These are phyloP conservation scores for Cryptosporidium baileyi DNA, from an alignment of 169 alveolate species.

Conservation along the genomic window DNA sequence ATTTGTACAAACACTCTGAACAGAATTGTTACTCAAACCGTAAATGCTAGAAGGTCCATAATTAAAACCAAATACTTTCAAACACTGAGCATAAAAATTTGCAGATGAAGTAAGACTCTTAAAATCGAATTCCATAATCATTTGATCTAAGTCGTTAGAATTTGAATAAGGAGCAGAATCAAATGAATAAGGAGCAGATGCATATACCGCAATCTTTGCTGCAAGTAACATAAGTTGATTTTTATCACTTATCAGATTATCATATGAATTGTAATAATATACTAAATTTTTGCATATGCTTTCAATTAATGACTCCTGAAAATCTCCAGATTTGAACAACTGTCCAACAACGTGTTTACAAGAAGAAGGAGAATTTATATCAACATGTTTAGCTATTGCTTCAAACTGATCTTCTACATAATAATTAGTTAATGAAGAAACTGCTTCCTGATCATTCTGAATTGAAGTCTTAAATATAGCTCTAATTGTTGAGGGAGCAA, in stretches of 20 bases:
- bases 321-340: constrained; percentile 63
- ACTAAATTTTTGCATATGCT: constrained; percentile 11
- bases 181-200: constrained; percentile 39
- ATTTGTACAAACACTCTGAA: constrained; percentile 48
- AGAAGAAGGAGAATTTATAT: neutral
- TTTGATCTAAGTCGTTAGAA: constrained; percentile 51
- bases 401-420: constrained; percentile 55
- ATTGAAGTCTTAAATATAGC: constrained; percentile 49
- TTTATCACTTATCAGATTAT: neutral
- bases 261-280: neutral
- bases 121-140: constrained; percentile 35
- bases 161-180: constrained; percentile 55
- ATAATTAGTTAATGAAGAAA: constrained; percentile 21
- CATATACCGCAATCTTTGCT: constrained; percentile 45
- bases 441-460: constrained; percentile 51
- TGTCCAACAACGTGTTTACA: constrained; percentile 39
- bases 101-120: constrained; percentile 24
- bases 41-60: constrained; percentile 64
- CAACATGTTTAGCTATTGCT: constrained; percentile 15
- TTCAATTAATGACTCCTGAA: constrained; percentile 8
- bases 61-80: neutral
- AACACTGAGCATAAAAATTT: constrained; percentile 40
- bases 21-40: constrained; percentile 43
- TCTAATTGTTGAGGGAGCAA: constrained; percentile 54
- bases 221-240: constrained; percentile 19